Evolutionary conservation across 2,329 filamentous ascomycete genomes (phyloP).

Genomic region (Xylaria sp.): DNA sequence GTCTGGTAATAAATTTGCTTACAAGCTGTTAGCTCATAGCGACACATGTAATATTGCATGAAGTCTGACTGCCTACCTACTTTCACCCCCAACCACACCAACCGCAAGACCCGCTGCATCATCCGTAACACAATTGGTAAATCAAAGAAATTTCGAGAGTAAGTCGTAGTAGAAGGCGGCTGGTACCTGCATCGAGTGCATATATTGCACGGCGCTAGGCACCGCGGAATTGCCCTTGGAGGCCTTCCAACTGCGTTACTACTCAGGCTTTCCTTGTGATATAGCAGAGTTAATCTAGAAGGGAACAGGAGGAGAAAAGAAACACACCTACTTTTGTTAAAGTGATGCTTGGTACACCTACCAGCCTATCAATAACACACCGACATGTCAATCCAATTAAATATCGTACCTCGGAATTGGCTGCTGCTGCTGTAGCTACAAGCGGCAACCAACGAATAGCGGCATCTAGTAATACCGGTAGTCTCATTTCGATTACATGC

Average conservation of each 20-base stretch:
- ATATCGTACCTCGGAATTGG: neutral
- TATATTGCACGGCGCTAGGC: neutral
- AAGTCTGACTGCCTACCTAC: neutral
- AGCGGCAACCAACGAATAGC: neutral
- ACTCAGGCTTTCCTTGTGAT: too few relatives aligned
- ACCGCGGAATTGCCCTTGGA: too few relatives aligned
- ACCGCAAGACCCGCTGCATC: neutral
- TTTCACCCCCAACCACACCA: neutral
- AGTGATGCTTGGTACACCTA: too few relatives aligned
- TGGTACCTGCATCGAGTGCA: neutral
- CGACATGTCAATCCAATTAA: neutral
- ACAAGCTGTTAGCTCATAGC: neutral
- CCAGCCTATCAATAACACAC: too few relatives aligned
- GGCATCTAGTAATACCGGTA: neutral
- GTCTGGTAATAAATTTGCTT: neutral
- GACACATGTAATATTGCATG: neutral
- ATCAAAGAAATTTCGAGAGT: neutral
- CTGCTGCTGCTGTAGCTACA: neutral
- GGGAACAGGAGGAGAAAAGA: neutral
- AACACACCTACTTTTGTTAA: neutral
- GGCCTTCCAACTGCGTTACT: too few relatives aligned
- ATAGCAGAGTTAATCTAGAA: too few relatives aligned
- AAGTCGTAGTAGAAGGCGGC: neutral
- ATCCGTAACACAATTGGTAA: neutral
- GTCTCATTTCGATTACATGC: constrained; percentile 8